Conservation (phyloP, 2,329 filamentous ascomycete species). For the Aspergillus ochraceoroseus region DNA sequence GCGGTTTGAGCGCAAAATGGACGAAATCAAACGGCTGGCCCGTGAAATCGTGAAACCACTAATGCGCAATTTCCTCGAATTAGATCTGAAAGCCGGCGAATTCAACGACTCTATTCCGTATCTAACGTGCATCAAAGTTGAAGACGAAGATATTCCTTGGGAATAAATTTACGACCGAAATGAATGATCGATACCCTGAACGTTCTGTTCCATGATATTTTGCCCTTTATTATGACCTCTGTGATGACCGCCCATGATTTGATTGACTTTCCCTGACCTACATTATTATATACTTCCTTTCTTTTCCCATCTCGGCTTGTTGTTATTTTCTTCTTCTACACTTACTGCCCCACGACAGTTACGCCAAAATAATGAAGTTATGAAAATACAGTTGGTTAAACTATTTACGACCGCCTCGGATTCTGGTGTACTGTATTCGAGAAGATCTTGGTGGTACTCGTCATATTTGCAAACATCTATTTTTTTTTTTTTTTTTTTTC, state of each 20-base stretch:
- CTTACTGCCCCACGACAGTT: slow-evolving; percentile 3
- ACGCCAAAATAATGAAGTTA: slow-evolving; percentile 13
- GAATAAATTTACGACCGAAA: slow-evolving; percentile 31
- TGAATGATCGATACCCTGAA: slow-evolving; percentile 17
- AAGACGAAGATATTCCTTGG: slow-evolving; percentile 61
- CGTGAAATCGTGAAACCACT: slow-evolving; percentile 76
- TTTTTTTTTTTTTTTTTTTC: not conserved
- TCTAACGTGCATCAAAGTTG: slow-evolving; percentile 60
- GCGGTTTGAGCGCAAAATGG: slow-evolving; percentile 78
- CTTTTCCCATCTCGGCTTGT: slow-evolving; percentile 4
- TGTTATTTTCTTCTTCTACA: slow-evolving; percentile 2
- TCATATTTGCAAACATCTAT: slow-evolving; percentile 1
- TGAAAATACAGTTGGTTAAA: no score
- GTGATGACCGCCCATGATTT: slow-evolving; percentile 7
- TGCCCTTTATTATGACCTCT: slow-evolving; percentile 6
- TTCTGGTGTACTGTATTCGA: slow-evolving; percentile 3
- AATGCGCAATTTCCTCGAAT: slow-evolving; percentile 78
- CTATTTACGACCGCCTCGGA: no score
- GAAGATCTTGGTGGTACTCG: slow-evolving; percentile 2
- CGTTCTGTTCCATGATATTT: slow-evolving; percentile 9
- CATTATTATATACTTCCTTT: slow-evolving; percentile 3
- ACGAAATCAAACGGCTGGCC: slow-evolving; percentile 81
- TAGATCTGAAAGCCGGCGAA: slow-evolving; percentile 56
- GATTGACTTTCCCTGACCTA: slow-evolving; percentile 7
- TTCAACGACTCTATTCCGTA: slow-evolving; percentile 51